A percentile compares a stretch with the other conserved stretches of the same genome.
Conservation (phyloP, 129 eudicot species). For the Calendula officinalis region DNA sequence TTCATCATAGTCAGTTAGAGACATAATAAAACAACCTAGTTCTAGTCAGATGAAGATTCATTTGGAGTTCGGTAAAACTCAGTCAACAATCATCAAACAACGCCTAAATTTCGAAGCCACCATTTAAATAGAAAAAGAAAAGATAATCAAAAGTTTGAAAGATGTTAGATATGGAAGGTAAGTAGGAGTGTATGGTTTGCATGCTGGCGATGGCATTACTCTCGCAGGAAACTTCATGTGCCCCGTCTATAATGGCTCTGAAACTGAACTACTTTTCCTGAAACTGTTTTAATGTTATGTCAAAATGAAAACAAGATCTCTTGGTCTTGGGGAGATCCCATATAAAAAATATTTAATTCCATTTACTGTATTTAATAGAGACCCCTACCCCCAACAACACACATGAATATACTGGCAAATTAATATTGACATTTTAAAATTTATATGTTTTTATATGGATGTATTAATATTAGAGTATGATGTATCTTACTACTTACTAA, state of each 20-base stretch:
- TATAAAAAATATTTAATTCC: slow-evolving; percentile 6
- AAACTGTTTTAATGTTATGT: slow-evolving; percentile 24
- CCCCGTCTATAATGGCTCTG: slow-evolving; percentile 27
- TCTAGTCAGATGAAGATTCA: too few relatives aligned
- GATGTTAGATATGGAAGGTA: background rate
- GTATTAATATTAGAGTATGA: background rate
- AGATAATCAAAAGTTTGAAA: too few relatives aligned
- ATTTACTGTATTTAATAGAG: slow-evolving; percentile 16
- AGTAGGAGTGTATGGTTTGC: slow-evolving; percentile 5
- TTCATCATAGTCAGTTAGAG: too few relatives aligned
- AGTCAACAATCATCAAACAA: too few relatives aligned
- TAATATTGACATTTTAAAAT: background rate
- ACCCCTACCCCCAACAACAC: slow-evolving; percentile 20
- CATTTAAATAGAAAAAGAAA: too few relatives aligned
- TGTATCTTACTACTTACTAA: too few relatives aligned
- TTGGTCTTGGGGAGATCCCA: slow-evolving; percentile 21
- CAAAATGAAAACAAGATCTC: slow-evolving; percentile 17
- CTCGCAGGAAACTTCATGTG: slow-evolving; percentile 40
- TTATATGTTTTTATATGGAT: background rate
- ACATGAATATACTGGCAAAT: slow-evolving; percentile 12
- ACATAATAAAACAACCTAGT: too few relatives aligned
- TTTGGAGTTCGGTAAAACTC: too few relatives aligned
- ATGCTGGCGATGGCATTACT: slow-evolving; percentile 23
- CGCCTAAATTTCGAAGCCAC: too few relatives aligned
- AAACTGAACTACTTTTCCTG: slow-evolving; percentile 34